Base-by-base conservation (phyloP, 2,329 filamentous ascomycete species). In the Hypoxylon sp. region DNA sequence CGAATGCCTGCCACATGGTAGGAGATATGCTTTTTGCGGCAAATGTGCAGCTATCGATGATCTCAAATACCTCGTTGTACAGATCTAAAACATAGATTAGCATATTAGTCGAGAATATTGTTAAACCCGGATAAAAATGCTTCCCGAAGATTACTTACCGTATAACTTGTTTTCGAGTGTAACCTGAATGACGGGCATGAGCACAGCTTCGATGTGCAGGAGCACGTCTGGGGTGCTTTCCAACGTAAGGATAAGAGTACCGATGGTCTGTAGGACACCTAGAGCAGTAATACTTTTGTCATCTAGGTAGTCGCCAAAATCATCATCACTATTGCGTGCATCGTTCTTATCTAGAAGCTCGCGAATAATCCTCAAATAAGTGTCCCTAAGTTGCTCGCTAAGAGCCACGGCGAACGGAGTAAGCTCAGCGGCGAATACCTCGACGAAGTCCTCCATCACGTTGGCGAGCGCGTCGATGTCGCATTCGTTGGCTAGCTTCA, bases 401-500 rank as follows among this genome's bases (percentile, higher is more conserved):
- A 99, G 79, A 3, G 94, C 94, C 21, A 99, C 93, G 7, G 94
- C 94, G 66, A 99, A 99, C 2, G 94, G 94, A 4, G 94, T 97
- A 35, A 99, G 81, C 70, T 99, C 94, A 2, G 91, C 83, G n/a
- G 94, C 93, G 68, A 99, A 99, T 2, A 97, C 92, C 72, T 99
- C 94, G 34, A 99, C 94, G 68, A 99, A 99, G 68, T 99, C 94
- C 73, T 99, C 94, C 94, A 99, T 99, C 27, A 99, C 94, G 67
- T 97, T 97, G 15, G 94, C 93, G 29, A 99, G 79, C 4, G 94
- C 92, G 71, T 99, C 94, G 36, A 99, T 93, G 68, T 99, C 94
- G 51, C 95, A 94, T 73, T 99, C 94, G 68, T 99, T 99, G 19
- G 94, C 93, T 49, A 99, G 78, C 76, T 97, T 97, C 45, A 99